Evolutionary conservation across 306 rosid genomes (phyloP), one percentile per base, ranked within the genome.

Genomic region (Senna siamea): DNA sequence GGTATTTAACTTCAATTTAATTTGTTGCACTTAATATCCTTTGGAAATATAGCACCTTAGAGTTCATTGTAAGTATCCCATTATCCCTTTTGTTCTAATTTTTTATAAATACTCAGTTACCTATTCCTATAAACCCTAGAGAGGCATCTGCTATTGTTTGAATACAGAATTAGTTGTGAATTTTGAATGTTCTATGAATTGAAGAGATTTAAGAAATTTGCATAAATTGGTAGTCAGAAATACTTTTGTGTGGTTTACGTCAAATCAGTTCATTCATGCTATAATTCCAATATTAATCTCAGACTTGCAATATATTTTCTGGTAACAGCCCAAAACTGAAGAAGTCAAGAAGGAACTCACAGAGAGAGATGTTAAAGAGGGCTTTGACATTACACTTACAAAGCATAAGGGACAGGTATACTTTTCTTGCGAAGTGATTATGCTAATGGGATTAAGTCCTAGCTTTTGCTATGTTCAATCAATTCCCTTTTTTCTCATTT

Each of bases 371-470:
- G 87, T 89, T 67, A 76, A 76, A 28, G 90, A 84, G 62, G 85
- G 91, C 60, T 93, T 90, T 87, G 98, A 93, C 85, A 86, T 90
- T 51, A 72, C 93, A 48, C 75, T 89, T 71, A 89, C 89, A 28
- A 89, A 86, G 81, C 93, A 89, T 62, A 84, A 48, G 73, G 93
- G 93, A 68, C 89, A 89, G 89, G 93, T 66, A 65, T 17, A 62
- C 38, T 67, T 67, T 46, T 51, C 60, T 75, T 23, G 0, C 34
- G 15, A 20, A 17, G 7, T 26, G 37, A 12, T 66, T 11, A 48
- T 50, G 73, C 60, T 46, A 66, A 68, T 68, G 60, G 37, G 19
- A 30, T 9, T 7, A 50, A 50, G 17, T 68, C 46, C 12, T 26
- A 67, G 10, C 12, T 28, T 48, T 47, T 8, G 9, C 28, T n/a